These are phyloP conservation scores for Phytopythium mirpurense DNA, from an alignment of 352 stramenopile species.

Conservation along the genomic window DNA sequence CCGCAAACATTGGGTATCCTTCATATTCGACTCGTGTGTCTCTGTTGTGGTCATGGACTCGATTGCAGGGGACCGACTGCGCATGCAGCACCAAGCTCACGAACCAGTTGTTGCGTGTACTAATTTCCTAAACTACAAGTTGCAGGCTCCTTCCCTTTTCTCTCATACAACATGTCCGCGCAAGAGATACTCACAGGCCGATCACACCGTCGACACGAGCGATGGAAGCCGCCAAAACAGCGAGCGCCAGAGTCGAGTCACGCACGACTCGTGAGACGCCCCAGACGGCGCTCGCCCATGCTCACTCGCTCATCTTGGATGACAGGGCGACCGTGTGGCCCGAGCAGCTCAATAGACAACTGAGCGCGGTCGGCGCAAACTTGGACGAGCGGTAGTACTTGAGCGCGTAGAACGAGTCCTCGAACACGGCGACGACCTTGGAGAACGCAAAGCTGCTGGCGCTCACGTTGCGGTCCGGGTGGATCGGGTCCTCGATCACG, in stretches of 20 bases:
- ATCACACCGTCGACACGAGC: not conserved
- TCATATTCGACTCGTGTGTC: not conserved
- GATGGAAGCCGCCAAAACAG: too few species aligned
- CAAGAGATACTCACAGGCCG: constrained; percentile 3
- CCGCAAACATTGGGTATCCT: too few species aligned
- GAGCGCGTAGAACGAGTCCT: constrained; percentile 82
- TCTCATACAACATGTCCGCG: constrained; percentile 2
- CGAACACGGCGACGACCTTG: constrained; percentile 79
- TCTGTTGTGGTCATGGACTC: not conserved
- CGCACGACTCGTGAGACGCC: too few species aligned
- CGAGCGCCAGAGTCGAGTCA: not conserved
- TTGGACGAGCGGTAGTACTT: constrained; percentile 78
- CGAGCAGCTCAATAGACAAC: constrained; percentile 67
- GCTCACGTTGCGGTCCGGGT: constrained; percentile 82
- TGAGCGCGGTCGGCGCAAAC: constrained; percentile 72
- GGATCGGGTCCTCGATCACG: constrained; percentile 88
- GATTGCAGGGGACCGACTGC: too few species aligned
- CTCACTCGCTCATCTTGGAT: not conserved
- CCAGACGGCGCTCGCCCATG: not conserved
- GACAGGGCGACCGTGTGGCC: constrained; percentile 30
- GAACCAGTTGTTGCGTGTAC: constrained; percentile 1
- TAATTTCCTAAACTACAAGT: constrained; percentile 10
- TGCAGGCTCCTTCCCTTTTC: not conserved
- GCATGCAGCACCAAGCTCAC: not conserved
- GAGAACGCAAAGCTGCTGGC: constrained; percentile 84